Evolutionary conservation across 2,329 filamentous ascomycete genomes (phyloP).

Genomic region (Tolypocladium album): DNA sequence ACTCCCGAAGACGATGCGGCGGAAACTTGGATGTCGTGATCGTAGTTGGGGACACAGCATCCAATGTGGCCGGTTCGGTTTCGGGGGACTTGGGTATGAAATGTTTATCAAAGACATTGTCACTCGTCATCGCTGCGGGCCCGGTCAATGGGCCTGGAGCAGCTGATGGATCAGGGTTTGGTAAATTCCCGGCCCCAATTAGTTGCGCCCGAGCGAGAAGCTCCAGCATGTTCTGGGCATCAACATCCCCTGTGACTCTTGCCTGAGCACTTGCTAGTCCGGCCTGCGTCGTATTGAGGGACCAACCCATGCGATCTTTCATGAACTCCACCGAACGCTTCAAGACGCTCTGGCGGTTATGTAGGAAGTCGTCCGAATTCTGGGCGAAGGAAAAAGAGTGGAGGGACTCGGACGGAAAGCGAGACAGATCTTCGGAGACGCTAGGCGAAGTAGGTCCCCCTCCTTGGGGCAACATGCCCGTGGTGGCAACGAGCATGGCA

Average conservation of each 20-base stretch:
- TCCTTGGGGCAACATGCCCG: constrained; percentile 41
- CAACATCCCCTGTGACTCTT: constrained; percentile 69
- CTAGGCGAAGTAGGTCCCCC: constrained; percentile 62
- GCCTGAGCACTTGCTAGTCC: constrained; percentile 77
- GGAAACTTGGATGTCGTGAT: constrained; percentile 9
- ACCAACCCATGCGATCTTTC: constrained; percentile 82
- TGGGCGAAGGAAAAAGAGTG: constrained; percentile 98
- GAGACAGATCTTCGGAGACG: constrained; percentile 78
- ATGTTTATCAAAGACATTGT: constrained; percentile 77
- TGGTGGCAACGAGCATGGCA: constrained; percentile 50
- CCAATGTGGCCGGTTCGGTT: constrained; percentile 32
- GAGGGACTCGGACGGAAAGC: constrained; percentile 90
- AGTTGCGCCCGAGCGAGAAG: constrained; percentile 73
- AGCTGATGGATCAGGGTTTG: constrained; percentile 31
- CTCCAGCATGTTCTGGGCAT: constrained; percentile 85
- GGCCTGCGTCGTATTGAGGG: constrained; percentile 52
- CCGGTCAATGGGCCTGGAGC: constrained; percentile 60
- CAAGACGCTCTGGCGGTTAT: constrained; percentile 84
- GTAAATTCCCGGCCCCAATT: constrained; percentile 56
- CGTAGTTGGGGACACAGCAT: constrained; percentile 21
- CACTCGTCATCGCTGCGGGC: constrained; percentile 59
- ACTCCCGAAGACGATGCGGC: constrained; percentile 4
- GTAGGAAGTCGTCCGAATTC: constrained; percentile 83
- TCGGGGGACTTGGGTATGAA: constrained; percentile 51
- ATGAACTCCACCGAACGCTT: constrained; percentile 95